Evolutionary conservation across 768 basidiomycete genomes (phyloP).

Genomic region (Crassisporium funariophilum): DNA sequence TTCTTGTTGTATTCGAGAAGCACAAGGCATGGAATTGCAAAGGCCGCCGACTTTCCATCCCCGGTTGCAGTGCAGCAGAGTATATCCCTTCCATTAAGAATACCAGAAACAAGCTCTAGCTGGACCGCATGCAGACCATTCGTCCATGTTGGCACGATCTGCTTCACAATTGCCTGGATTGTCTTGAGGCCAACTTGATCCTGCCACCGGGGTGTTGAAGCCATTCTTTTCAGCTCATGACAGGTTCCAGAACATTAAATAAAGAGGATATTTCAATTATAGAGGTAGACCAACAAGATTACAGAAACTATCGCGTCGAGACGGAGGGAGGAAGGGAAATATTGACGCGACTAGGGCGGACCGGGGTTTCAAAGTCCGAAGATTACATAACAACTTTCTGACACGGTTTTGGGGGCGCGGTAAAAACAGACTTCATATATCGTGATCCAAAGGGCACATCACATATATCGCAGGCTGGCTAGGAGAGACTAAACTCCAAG

Average conservation of each 20-base stretch:
- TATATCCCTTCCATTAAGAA: slow-evolving; percentile 15
- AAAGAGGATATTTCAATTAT: background rate
- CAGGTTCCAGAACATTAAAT: background rate
- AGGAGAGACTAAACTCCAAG: too few relatives aligned
- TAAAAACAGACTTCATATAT: slow-evolving; percentile 3
- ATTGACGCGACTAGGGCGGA: background rate
- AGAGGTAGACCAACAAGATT: background rate
- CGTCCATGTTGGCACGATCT: slow-evolving; percentile 14
- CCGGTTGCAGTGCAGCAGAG: slow-evolving; percentile 4
- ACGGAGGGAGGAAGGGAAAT: background rate
- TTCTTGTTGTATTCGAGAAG: slow-evolving; percentile 11
- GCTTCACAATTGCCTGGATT: slow-evolving; percentile 14
- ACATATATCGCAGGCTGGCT: background rate
- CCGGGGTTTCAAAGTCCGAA: slow-evolving; percentile 2
- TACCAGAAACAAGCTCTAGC: slow-evolving; percentile 11
- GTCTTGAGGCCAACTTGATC: slow-evolving; percentile 11
- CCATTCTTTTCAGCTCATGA: background rate
- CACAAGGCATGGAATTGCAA: slow-evolving; percentile 13
- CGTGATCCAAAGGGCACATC: background rate
- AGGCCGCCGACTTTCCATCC: slow-evolving; percentile 15
- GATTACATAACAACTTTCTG: background rate
- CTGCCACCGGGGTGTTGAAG: slow-evolving; percentile 7
- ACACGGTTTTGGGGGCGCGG: background rate
- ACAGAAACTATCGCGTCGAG: background rate
- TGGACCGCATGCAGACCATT: slow-evolving; percentile 15